A percentile compares a stretch with the other conserved stretches of the same genome.
Conservation (phyloP, 257 asterid species). For the Nicotiana sylvestris region DNA sequence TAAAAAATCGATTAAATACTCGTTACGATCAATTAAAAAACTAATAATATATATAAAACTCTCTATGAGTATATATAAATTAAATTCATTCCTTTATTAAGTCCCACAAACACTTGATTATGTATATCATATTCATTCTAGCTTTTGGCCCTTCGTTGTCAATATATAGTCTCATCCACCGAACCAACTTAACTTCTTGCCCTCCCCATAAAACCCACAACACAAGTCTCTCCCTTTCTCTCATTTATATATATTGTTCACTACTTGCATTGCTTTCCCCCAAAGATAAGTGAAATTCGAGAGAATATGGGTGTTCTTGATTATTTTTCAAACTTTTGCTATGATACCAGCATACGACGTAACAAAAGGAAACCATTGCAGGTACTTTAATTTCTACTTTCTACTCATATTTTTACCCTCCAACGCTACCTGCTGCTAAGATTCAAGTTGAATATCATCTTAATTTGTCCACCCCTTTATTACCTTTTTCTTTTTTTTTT, state of each 20-base stretch:
- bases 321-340: conserved; percentile 73
- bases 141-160: conserved; percentile 7
- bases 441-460: not conserved
- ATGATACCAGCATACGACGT: conserved; percentile 57
- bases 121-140: not conserved
- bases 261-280: conserved; percentile 22
- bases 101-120: conserved; percentile 4
- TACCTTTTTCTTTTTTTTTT: not conserved
- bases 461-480: not conserved
- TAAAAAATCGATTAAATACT: too few relatives aligned
- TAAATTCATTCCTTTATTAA: not conserved
- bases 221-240: not conserved
- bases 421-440: not conserved
- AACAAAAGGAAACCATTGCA: conserved; percentile 68
- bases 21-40: too few relatives aligned
- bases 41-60: too few relatives aligned
- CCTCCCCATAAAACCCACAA: not conserved
- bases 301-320: conserved; percentile 80
- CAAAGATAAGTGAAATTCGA: not conserved
- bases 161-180: conserved; percentile 5
- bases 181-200: conserved; percentile 16
- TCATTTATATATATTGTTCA: not conserved
- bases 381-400: conserved; percentile 34
- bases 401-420: not conserved
- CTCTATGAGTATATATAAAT: too few relatives aligned